Base-by-base conservation (phyloP, 306 rosid species). In the Prinsepia uniflora region DNA sequence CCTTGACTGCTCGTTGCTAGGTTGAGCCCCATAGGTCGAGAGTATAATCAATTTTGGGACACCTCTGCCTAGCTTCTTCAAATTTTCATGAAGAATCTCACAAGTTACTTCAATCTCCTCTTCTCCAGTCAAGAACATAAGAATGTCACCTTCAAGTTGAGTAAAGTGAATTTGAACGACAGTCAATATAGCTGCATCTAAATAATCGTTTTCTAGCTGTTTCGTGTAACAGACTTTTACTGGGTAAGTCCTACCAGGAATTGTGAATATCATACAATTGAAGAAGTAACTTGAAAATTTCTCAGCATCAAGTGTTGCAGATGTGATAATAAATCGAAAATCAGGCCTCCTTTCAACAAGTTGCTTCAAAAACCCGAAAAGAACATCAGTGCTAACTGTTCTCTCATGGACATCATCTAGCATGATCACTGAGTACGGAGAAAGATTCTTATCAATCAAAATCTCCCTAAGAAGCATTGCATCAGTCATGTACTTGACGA, bases 371-470 rank as follows among this genome's bases (percentile, higher is more conserved):
- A 92, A 77, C 66, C 96, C 98, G 63, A 92, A 89, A 72, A 92
- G 96, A 68, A 92, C 92, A 88, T 92, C 96, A 5, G 95, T 92
- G 36, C 79, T 72, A 41, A 89, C 82, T 1, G 98, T 92, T 78
- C 98, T 86, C 76, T 89, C 96, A 34, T 92, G 96, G 67, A 96
- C 98, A 81, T 92, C 96, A 71, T 92, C 98, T 68, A 92, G 96
- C 96, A 92, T 92, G 65, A 89, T 36, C 67, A 92, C 95, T 4
- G 95, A 88, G 76, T 92, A 92, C 69, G 86, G 92, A 53, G 96
- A 86, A 62, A 89, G 89, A 67, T 79, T 82, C 53, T 83, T 88
- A 72, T 92, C 96, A 57, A 85, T 83, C 87, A 92, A 70, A 59
- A 89, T 82, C 78, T 92, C 98, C 81, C 88, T 86, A 60, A 87